phyloP scores from a whole-genome alignment of 2,329 filamentous ascomycete species.

The Monosporascus cannonballus region DNA sequence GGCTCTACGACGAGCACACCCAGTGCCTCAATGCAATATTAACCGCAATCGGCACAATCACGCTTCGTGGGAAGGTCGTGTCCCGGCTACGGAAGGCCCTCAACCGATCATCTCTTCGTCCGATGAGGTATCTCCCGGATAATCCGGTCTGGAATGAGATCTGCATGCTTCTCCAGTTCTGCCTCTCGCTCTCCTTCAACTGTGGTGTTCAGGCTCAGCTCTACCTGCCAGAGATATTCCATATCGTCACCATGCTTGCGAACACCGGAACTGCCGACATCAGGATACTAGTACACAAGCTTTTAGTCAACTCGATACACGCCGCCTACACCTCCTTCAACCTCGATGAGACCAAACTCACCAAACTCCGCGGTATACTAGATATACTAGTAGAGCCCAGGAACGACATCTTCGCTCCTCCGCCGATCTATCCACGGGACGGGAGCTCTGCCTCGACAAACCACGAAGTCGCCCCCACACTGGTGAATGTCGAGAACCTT shows the following conservation, averaged over 20 bases:
- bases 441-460: constrained; percentile 47
- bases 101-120: constrained; percentile 59
- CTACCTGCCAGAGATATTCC: constrained; percentile 63
- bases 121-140: constrained; percentile 59
- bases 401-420: constrained; percentile 50
- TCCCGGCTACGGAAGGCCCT: constrained; percentile 60
- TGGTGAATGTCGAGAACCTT: constrained; percentile 54
- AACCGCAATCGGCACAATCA: constrained; percentile 58
- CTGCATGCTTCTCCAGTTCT: constrained; percentile 60
- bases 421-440: constrained; percentile 41
- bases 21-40: constrained; percentile 58
- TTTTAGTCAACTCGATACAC: constrained; percentile 62
- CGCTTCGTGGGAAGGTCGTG: constrained; percentile 59
- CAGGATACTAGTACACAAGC: constrained; percentile 53
- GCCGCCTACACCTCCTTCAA: constrained; percentile 60
- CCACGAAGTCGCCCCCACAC: constrained; percentile 46
- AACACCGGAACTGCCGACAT: constrained; percentile 56
- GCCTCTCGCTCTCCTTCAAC: constrained; percentile 61
- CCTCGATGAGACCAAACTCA: constrained; percentile 52
- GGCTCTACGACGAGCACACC: constrained; percentile 51
- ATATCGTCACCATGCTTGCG: constrained; percentile 64
- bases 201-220: constrained; percentile 61
- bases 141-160: constrained; percentile 66
- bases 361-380: constrained; percentile 49
- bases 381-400: constrained; percentile 54